Conservation (phyloP, 495 filamentous ascomycete species). For the Penicillium longicatenatum region DNA sequence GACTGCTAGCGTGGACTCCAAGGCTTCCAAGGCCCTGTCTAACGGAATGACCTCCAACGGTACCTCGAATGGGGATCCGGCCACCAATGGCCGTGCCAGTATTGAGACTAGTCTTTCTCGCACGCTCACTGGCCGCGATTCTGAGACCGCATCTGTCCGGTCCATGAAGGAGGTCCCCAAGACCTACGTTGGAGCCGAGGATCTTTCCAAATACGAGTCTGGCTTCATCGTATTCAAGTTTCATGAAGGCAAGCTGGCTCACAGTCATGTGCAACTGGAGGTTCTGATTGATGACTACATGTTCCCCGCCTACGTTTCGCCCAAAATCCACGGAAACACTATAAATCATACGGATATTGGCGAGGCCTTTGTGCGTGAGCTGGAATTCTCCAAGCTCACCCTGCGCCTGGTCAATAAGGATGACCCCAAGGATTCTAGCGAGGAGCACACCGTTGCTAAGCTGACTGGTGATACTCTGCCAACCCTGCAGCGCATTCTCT, state of each 20-base stretch:
- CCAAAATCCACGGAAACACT: conserved; percentile 64
- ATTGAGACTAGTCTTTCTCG: conserved; percentile 38
- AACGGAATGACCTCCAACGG: conserved; percentile 28
- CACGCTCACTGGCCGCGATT: conserved; percentile 31
- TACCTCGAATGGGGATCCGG: conserved; percentile 32
- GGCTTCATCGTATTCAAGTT: conserved; percentile 94
- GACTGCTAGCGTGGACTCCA: conserved; percentile 35
- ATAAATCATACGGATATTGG: conserved; percentile 84
- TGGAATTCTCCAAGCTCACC: conserved; percentile 92
- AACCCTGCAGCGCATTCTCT: conserved; percentile 83
- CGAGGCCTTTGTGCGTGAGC: conserved; percentile 92
- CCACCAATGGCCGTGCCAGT: conserved; percentile 37
- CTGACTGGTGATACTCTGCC: conserved; percentile 82
- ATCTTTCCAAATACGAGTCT: conserved; percentile 81
- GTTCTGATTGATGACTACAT: conserved; percentile 92
- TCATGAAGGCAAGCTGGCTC: conserved; percentile 79
- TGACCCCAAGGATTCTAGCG: conserved; percentile 71
- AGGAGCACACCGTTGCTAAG: conserved; percentile 75
- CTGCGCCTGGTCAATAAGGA: conserved; percentile 76
- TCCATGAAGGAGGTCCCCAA: conserved; percentile 66
- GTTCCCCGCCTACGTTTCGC: conserved; percentile 84
- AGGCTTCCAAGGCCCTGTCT: conserved; percentile 23
- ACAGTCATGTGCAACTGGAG: conserved; percentile 77
- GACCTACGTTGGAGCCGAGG: conserved; percentile 73
- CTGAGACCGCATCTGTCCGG: conserved; percentile 39